phyloP scores from a whole-genome alignment of 2,329 filamentous ascomycete species.

The Cordyceps cateniannulata region DNA sequence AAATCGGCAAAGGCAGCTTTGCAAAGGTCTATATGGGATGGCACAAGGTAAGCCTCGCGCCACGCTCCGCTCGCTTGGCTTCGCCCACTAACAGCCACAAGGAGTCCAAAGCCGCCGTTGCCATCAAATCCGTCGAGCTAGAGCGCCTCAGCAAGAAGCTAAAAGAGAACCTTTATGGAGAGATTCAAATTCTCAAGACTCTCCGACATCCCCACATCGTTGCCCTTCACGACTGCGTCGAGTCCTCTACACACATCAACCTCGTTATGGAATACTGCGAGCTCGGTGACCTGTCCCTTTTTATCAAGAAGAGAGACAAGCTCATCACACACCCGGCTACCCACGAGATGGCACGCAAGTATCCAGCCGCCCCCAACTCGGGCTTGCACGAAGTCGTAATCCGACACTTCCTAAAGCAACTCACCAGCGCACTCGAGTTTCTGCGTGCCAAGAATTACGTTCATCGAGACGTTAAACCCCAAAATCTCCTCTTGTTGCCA shows the following conservation, averaged over 20 bases:
- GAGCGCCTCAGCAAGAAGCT: slow-evolving; percentile 90
- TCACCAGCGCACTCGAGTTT: slow-evolving; percentile 86
- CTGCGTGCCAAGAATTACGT: slow-evolving; percentile 80
- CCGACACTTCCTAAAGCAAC: slow-evolving; percentile 91
- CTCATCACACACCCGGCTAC: slow-evolving; percentile 75
- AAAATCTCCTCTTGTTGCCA: slow-evolving; percentile 87
- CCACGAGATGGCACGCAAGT: slow-evolving; percentile 85
- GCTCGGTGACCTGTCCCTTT: slow-evolving; percentile 85
- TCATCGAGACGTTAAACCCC: slow-evolving; percentile 94
- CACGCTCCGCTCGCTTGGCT: background rate
- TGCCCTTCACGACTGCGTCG: slow-evolving; percentile 88
- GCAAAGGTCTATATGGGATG: slow-evolving; percentile 87
- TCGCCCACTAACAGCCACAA: slow-evolving; percentile 29
- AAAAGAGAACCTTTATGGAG: slow-evolving; percentile 89
- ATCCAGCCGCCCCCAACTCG: slow-evolving; percentile 74
- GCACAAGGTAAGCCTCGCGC: slow-evolving; percentile 57
- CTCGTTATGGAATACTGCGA: slow-evolving; percentile 99
- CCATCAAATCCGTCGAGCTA: slow-evolving; percentile 94
- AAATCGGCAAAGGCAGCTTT: slow-evolving; percentile 97
- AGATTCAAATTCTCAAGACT: slow-evolving; percentile 91
- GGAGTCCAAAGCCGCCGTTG: slow-evolving; percentile 76
- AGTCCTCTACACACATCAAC: slow-evolving; percentile 83
- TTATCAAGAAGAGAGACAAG: slow-evolving; percentile 89
- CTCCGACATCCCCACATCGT: slow-evolving; percentile 96
- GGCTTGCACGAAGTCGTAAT: slow-evolving; percentile 96